A percentile compares a stretch with the other conserved stretches of the same genome.
These are phyloP conservation scores for Colletotrichum chrysophilum DNA, from an alignment of 2,329 filamentous ascomycete species.

Conservation along the genomic window DNA sequence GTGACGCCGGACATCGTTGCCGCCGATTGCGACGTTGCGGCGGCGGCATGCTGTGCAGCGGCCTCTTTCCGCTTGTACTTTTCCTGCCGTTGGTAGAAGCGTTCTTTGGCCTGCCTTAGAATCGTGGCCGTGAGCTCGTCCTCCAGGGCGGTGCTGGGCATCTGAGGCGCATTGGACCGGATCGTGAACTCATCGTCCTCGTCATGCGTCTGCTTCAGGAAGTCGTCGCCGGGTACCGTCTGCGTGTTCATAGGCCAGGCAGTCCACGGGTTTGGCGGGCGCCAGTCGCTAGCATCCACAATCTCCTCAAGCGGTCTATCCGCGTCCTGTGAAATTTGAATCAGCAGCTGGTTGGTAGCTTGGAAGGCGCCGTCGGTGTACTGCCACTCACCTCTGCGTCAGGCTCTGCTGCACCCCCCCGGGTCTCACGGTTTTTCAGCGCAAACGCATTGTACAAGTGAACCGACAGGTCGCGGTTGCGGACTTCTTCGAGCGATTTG, in stretches of 20 bases:
- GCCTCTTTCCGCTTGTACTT: background rate
- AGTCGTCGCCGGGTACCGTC: conserved; percentile 63
- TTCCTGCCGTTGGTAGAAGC: conserved; percentile 51
- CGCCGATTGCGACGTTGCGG: background rate
- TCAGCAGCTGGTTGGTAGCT: background rate
- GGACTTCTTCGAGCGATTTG: conserved; percentile 65
- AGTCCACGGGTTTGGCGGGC: conserved; percentile 71
- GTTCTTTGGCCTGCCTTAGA: conserved; percentile 70
- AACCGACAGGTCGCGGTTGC: conserved; percentile 70
- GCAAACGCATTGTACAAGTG: conserved; percentile 83
- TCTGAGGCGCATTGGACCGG: conserved; percentile 43
- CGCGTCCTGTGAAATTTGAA: background rate
- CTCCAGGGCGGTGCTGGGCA: conserved; percentile 68
- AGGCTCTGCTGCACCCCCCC: background rate
- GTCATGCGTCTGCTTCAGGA: conserved; percentile 51
- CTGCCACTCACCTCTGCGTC: background rate
- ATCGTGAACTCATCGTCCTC: conserved; percentile 58
- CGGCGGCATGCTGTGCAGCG: background rate
- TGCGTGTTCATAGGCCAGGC: conserved; percentile 79
- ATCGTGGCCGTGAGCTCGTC: conserved; percentile 73
- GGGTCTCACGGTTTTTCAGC: conserved; percentile 58
- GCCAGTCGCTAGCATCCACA: conserved; percentile 45
- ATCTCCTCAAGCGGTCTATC: background rate
- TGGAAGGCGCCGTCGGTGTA: too few relatives aligned
- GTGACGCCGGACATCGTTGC: background rate